Percentiles rank a stretch among this genome's conserved stretches.
Conservation (phyloP, 2,329 filamentous ascomycete species). For the Calonectria hawksworthii region DNA sequence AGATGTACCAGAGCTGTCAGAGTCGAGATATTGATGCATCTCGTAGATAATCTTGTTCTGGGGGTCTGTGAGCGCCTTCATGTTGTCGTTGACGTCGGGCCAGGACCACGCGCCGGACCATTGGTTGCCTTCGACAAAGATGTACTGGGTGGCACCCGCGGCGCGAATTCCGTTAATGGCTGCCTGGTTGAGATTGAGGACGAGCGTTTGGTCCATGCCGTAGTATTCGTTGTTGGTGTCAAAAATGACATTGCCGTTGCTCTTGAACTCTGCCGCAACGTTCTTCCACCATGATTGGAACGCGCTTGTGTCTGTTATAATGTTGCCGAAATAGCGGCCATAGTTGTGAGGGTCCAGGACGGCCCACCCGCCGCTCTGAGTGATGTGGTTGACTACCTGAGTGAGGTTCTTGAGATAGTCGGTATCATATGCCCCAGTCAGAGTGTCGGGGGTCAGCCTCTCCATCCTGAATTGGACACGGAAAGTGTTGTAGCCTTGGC, state of each 20-base stretch:
- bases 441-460: conserved; percentile 55
- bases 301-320: conserved; percentile 64
- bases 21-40: conserved; percentile 73
- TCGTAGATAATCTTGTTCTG: conserved; percentile 67
- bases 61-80: conserved; percentile 61
- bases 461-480: conserved; percentile 70
- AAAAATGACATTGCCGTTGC: conserved; percentile 70
- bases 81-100: conserved; percentile 57
- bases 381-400: conserved; percentile 50
- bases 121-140: conserved; percentile 70
- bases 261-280: conserved; percentile 63
- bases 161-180: conserved; percentile 74
- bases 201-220: conserved; percentile 71
- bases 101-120: conserved; percentile 67
- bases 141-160: conserved; percentile 70
- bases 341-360: conserved; percentile 75
- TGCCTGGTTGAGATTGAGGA: conserved; percentile 73
- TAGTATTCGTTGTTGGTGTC: conserved; percentile 79
- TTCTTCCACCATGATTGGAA: conserved; percentile 22
- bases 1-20: conserved; percentile 66
- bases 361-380: conserved; percentile 62
- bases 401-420: conserved; percentile 57
- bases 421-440: conserved; percentile 56
- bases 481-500: conserved; percentile 70
- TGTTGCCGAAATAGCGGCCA: conserved; percentile 64